A percentile compares a stretch with the other conserved stretches of the same genome.
Evolutionary conservation across 192 early-diverging fungal genomes (phyloP).

Genomic region (Coemansia sp.): DNA sequence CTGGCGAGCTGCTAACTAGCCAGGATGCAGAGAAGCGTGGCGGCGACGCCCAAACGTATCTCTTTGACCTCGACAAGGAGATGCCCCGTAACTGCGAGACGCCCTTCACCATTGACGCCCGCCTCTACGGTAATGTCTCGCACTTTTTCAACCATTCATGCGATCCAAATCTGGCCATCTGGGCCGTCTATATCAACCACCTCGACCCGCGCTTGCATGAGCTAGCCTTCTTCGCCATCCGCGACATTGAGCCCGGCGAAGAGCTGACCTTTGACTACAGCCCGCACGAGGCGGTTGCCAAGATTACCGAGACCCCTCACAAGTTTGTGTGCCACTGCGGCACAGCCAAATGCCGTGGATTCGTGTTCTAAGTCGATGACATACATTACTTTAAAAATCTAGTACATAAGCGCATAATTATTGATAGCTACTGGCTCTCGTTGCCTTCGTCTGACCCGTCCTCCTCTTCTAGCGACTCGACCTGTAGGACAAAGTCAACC

Average conservation of each 20-base stretch:
- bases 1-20: slow-evolving; percentile 88
- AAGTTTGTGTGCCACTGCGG: slow-evolving; percentile 36
- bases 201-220: slow-evolving; percentile 75
- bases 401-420: not conserved
- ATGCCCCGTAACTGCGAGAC: slow-evolving; percentile 82
- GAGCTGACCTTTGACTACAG: slow-evolving; percentile 98
- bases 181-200: slow-evolving; percentile 62
- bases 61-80: slow-evolving; percentile 76
- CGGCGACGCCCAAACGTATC: slow-evolving; percentile 37
- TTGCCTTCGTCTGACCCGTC: slow-evolving; percentile 19
- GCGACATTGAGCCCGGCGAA: slow-evolving; percentile 65
- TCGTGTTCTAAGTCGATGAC: slow-evolving; percentile 13
- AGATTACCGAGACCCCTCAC: not conserved
- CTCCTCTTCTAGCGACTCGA: slow-evolving; percentile 47
- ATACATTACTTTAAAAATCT: not conserved
- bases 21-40: slow-evolving; percentile 68
- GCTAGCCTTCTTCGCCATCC: slow-evolving; percentile 90
- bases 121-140: slow-evolving; percentile 84
- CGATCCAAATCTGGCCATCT: slow-evolving; percentile 76
- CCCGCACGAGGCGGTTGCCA: slow-evolving; percentile 42
- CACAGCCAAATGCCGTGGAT: slow-evolving; percentile 15
- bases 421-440: not conserved
- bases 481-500: slow-evolving; percentile 48
- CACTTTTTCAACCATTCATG: slow-evolving; percentile 99
- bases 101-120: slow-evolving; percentile 90